Base-by-base conservation (phyloP, 1,284 basidiomycete genomes). In the Rhodotorula sp. region DNA sequence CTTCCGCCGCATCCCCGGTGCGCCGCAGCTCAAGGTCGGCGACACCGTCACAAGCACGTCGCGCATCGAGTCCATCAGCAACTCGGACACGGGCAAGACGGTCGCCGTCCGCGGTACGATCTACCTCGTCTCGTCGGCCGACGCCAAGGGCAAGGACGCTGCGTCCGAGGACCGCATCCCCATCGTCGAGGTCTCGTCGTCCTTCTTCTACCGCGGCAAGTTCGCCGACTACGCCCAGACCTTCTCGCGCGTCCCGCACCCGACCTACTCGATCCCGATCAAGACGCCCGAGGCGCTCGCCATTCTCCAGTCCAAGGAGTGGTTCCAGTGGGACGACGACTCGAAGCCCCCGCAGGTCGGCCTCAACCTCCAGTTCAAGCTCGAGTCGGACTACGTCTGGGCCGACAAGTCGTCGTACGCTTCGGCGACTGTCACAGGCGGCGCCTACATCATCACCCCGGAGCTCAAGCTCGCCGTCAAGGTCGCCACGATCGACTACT, bases 321-420 rank as follows among this genome's bases (percentile, higher is more conserved):
- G 97, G 96, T 96, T 99, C 82, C 89, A 91, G 69, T 98, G 95
- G 96, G 89, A 91, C 68, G 89, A 96, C 79, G 89, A 91, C 66
- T 85, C 88, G 13, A 87, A 88, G 72, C 89, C 92, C 53, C 88
- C 94, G 55, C 69, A 78, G 68, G 87, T 91, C 17, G 93, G 93
- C 55, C 90, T 90, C 56, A 87, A 87, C 4, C 88, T 99, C 65
- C 88, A 94, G 77, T 97, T 99, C 91, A 90, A 91, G 74, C 86
- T 91, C 76, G 87, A 89, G 78, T 93, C 91, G 23, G 88, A 91
- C 80, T 88, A 93, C 65, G 88, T 89, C 42, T 98, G 92, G 88
- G 92, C 93, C 84, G 91, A 96, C 85, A 93, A 91, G 84, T 86
- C 87, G 13, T 89, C 91, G 58, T 97, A 89, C 85, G 87, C 90